Percentiles rank a stretch among this genome's conserved stretches.
phyloP scores from a whole-genome alignment of 805 yeast genomes.

The Naumovozyma castellii region DNA sequence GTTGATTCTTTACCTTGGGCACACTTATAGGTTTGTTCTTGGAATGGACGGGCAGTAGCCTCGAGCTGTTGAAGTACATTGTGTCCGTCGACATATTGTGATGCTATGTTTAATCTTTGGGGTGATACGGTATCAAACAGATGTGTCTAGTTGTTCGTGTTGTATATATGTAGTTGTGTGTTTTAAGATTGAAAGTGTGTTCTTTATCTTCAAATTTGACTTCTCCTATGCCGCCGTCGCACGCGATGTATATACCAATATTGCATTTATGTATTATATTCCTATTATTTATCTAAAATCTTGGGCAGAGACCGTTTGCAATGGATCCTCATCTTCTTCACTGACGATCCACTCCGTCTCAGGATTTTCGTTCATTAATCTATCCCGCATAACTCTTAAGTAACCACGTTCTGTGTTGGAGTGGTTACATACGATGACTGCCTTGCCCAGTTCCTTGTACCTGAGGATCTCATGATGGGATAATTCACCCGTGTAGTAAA shows the following conservation, averaged over 20 bases:
- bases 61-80: slow-evolving; percentile 26
- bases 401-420: slow-evolving; percentile 90
- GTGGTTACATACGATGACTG: slow-evolving; percentile 76
- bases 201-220: too few relatives aligned
- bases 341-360: slow-evolving; percentile 40
- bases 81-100: slow-evolving; percentile 26
- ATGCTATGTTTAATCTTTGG: too few relatives aligned
- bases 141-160: too few relatives aligned
- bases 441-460: slow-evolving; percentile 59
- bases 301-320: slow-evolving; percentile 9
- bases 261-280: too few relatives aligned
- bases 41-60: slow-evolving; percentile 20
- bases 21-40: slow-evolving; percentile 16
- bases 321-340: slow-evolving; percentile 56
- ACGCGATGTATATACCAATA: too few relatives aligned
- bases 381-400: slow-evolving; percentile 43
- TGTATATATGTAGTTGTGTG: too few relatives aligned
- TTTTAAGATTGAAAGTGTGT: too few relatives aligned
- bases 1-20: slow-evolving; percentile 1
- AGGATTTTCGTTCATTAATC: neutral
- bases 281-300: too few relatives aligned
- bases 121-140: neutral
- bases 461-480: slow-evolving; percentile 85
- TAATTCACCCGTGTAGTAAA: slow-evolving; percentile 83
- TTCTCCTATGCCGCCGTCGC: too few relatives aligned